A percentile compares a stretch with the other conserved stretches of the same genome.
Evolutionary conservation across 2,329 filamentous ascomycete species (phyloP).

Genomic region (Sporothrix brunneoviolacea): DNA sequence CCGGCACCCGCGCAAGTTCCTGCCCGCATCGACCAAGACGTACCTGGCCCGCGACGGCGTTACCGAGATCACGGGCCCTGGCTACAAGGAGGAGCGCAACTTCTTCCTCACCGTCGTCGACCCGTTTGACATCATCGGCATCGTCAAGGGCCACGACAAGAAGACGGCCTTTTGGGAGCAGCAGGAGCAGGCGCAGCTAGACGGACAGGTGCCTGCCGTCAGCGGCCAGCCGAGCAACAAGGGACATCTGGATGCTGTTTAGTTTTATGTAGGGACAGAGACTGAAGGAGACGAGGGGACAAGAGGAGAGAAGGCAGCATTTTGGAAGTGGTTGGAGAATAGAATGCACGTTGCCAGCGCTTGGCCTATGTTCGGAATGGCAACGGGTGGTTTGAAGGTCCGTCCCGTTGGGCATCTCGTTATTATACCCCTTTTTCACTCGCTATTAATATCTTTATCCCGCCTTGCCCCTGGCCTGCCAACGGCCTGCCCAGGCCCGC

Average conservation of each 20-base stretch:
- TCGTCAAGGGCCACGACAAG: constrained; percentile 20
- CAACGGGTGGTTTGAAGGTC: too few relatives aligned
- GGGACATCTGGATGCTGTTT: neutral
- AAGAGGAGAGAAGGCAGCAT: neutral
- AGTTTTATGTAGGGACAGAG: too few relatives aligned
- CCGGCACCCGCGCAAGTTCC: constrained; percentile 43
- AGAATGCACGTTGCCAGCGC: too few relatives aligned
- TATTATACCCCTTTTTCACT: too few relatives aligned
- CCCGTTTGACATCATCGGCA: constrained; percentile 24
- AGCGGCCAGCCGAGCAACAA: neutral
- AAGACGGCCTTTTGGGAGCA: constrained; percentile 21
- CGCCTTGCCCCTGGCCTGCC: too few relatives aligned
- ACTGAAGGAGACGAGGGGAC: too few relatives aligned
- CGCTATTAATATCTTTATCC: too few relatives aligned
- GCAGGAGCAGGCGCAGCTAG: neutral
- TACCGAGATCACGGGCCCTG: constrained; percentile 42
- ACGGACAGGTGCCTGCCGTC: too few relatives aligned
- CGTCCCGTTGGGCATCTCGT: too few relatives aligned
- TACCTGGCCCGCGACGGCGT: constrained; percentile 45
- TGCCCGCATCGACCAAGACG: constrained; percentile 42
- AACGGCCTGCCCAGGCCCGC: too few relatives aligned
- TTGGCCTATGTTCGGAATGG: too few relatives aligned
- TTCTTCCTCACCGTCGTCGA: constrained; percentile 34
- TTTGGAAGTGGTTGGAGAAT: too few relatives aligned
- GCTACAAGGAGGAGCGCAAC: constrained; percentile 41